Evolutionary conservation across 2,329 filamentous ascomycete species (phyloP).

Genomic region (Colletotrichum lini): DNA sequence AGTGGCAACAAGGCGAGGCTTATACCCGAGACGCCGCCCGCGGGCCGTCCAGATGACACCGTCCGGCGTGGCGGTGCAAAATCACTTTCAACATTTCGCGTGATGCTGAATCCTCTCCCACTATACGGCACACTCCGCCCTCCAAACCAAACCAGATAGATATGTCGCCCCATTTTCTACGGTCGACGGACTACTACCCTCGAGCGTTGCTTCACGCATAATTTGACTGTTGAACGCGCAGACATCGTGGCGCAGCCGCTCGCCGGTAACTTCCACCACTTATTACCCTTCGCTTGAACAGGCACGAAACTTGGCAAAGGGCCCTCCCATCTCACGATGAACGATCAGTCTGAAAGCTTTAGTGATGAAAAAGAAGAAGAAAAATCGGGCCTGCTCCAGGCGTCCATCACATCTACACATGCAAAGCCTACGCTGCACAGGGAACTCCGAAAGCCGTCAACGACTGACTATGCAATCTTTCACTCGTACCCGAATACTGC

Average conservation of each 20-base stretch:
- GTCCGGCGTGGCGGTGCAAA: conserved; percentile 27
- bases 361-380: not conserved
- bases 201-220: not conserved
- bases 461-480: conserved; percentile 19
- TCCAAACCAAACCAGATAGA: not conserved
- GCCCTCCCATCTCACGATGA: not conserved
- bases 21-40: not conserved
- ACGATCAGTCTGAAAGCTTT: not conserved
- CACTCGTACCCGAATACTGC: not conserved
- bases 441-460: conserved; percentile 5
- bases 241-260: conserved; percentile 33
- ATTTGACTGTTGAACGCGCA: conserved; percentile 3
- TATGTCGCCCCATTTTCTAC: not conserved
- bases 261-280: not conserved
- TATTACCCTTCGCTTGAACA: not conserved
- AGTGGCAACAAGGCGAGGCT: conserved; percentile 11
- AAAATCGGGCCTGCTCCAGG: not conserved
- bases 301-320: not conserved
- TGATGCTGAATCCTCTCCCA: not conserved
- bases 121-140: conserved; percentile 23
- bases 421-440: conserved; percentile 12
- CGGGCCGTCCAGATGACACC: conserved; percentile 23
- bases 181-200: not conserved
- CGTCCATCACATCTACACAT: conserved; percentile 27
- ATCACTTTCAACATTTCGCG: not conserved